Percentiles rank a stretch among this genome's conserved stretches.
phyloP scores from a whole-genome alignment of 768 basidiomycete species.

The Boletus vermiculosoides region DNA sequence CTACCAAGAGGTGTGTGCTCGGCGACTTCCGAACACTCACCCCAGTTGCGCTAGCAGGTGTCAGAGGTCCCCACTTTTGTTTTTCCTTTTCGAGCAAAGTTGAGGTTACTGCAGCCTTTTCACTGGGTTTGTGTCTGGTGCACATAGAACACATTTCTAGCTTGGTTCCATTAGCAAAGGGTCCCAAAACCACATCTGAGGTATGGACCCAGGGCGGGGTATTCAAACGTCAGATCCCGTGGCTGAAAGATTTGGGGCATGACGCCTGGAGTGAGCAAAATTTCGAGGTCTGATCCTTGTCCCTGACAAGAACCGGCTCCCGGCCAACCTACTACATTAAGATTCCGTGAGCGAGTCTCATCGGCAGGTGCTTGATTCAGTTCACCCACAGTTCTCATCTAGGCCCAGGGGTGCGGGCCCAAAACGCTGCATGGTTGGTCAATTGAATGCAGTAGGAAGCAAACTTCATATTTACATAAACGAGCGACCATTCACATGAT shows the following conservation, averaged over 20 bases:
- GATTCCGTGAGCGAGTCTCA: background rate
- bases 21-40: no score
- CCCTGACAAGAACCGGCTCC: background rate
- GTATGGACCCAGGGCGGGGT: no score
- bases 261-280: background rate
- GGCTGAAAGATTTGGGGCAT: background rate
- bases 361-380: background rate
- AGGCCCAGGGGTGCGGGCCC: background rate
- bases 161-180: no score
- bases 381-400: background rate
- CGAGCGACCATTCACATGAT: background rate
- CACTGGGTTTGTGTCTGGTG: no score
- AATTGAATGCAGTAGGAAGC: background rate
- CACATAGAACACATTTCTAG: no score
- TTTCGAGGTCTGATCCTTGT: background rate
- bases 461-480: background rate
- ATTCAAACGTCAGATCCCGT: background rate
- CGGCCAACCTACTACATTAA: background rate
- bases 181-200: no score
- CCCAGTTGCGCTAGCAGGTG: no score
- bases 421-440: background rate
- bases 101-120: no score
- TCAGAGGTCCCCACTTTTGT: no score
- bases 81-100: no score
- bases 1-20: no score